Evolutionary conservation across 1,284 basidiomycete genomes (phyloP).

Genomic region (Ustilago trichophora): DNA sequence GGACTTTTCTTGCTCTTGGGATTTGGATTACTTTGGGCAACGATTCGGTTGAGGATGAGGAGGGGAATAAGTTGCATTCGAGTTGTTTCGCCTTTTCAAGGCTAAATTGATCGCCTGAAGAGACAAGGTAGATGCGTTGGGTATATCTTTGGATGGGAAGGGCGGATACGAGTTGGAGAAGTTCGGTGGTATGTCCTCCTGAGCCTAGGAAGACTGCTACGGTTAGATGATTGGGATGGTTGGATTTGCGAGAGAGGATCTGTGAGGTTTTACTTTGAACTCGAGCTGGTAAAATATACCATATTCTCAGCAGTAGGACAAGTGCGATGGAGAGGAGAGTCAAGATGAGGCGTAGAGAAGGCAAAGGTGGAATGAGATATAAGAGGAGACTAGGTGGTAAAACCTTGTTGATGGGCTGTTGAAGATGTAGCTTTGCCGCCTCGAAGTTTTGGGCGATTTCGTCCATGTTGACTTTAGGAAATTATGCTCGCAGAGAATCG

Average conservation of each 20-base stretch:
- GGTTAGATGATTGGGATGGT: no score
- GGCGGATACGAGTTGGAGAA: constrained; percentile 77
- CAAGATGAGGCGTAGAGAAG: constrained; percentile 4
- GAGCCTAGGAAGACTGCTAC: constrained; percentile 74
- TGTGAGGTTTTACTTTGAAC: no score
- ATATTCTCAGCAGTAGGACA: constrained; percentile 14
- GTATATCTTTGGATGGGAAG: constrained; percentile 81
- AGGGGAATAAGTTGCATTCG: constrained; percentile 72
- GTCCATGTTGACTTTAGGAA: constrained; percentile 19
- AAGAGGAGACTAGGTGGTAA: constrained; percentile 36
- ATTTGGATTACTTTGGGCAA: constrained; percentile 67
- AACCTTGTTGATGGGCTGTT: constrained; percentile 36
- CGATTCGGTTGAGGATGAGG: no score
- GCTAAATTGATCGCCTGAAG: constrained; percentile 83
- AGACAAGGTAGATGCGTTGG: constrained; percentile 82
- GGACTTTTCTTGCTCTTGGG: constrained; percentile 77
- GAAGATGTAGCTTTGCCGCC: constrained; percentile 17
- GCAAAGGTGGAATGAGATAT: constrained; percentile 34
- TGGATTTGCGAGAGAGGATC: no score
- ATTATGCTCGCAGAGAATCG: no score
- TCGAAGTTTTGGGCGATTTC: constrained; percentile 6
- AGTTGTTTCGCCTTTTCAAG: constrained; percentile 75
- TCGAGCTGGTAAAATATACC: constrained; percentile 16
- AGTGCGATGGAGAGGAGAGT: neutral
- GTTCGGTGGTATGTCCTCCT: constrained; percentile 92